Evolutionary conservation across 2,329 filamentous ascomycete species (phyloP).

Genomic region (Aspergillus ustus): DNA sequence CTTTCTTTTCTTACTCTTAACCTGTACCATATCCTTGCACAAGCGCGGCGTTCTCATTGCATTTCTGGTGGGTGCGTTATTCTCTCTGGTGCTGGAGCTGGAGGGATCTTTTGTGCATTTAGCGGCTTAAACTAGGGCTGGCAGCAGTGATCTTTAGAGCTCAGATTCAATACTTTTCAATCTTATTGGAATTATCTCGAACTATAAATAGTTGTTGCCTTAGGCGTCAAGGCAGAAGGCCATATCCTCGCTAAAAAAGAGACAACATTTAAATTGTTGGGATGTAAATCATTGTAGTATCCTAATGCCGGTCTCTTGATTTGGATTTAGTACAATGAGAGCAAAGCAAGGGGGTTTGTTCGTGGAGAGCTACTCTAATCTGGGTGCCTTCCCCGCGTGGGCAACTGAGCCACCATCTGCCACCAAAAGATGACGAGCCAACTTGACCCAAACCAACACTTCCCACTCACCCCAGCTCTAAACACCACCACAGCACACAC

Average conservation of each 20-base stretch:
- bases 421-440: conserved; percentile 9
- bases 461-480: neutral
- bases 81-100: neutral
- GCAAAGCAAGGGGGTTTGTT: no score
- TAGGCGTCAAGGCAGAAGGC: conserved; percentile 4
- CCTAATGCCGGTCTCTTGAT: neutral
- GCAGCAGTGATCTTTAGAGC: neutral
- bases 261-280: neutral
- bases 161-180: neutral
- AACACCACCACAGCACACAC: conserved; percentile 10
- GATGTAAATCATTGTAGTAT: neutral
- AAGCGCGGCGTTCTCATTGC: neutral
- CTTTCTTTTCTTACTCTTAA: neutral
- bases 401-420: neutral
- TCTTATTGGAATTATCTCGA: neutral
- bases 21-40: conserved; percentile 1
- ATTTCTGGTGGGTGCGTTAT: neutral
- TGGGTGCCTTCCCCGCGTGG: conserved; percentile 14
- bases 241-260: conserved; percentile 18
- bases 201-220: neutral
- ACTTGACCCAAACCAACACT: neutral
- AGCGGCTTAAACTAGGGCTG: neutral
- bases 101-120: conserved; percentile 1
- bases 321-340: no score
- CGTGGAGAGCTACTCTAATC: neutral